These are phyloP conservation scores for Venturia effusa DNA, from an alignment of 2,329 filamentous ascomycete species.

Conservation along the genomic window DNA sequence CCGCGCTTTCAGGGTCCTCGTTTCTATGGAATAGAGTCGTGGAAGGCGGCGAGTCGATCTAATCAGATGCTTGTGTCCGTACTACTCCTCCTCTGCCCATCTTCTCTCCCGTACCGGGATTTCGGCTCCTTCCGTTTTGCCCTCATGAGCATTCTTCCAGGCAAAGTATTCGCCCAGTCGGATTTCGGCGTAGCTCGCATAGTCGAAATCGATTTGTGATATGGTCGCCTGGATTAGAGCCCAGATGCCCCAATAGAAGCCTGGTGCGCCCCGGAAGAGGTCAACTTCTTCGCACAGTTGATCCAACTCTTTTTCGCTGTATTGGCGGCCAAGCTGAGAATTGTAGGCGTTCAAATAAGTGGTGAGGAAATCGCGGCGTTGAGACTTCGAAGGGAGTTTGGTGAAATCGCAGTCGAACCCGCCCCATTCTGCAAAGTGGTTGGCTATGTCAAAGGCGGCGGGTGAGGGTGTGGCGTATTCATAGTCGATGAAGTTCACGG, in stretches of 20 bases:
- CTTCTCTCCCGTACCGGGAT: conserved; percentile 65
- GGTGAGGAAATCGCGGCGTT: conserved; percentile 69
- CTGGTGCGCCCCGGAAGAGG: conserved; percentile 75
- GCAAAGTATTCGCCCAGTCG: conserved; percentile 86
- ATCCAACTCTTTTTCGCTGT: conserved; percentile 44
- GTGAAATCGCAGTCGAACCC: conserved; percentile 91
- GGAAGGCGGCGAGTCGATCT: neutral
- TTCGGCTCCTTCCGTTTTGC: conserved; percentile 45
- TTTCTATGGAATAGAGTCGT: neutral
- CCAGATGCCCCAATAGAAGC: conserved; percentile 91
- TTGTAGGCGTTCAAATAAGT: conserved; percentile 72
- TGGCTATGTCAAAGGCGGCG: conserved; percentile 90
- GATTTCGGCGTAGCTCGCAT: conserved; percentile 78
- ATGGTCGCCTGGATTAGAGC: conserved; percentile 89
- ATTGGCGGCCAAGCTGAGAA: conserved; percentile 25
- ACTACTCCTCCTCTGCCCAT: conserved; percentile 54
- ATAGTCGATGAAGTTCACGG: conserved; percentile 88
- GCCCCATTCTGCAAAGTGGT: conserved; percentile 97
- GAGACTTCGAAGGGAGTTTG: conserved; percentile 65
- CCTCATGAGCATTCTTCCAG: conserved; percentile 60
- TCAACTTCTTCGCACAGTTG: conserved; percentile 74
- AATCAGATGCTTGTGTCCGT: neutral
- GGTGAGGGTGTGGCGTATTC: conserved; percentile 94
- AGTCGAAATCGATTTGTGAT: conserved; percentile 93
- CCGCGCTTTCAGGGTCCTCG: neutral